A percentile compares a stretch with the other conserved stretches of the same genome.
These are phyloP conservation scores for Diaporthe citrichinensis DNA, from an alignment of 2,329 filamentous ascomycete genomes.

Conservation along the genomic window DNA sequence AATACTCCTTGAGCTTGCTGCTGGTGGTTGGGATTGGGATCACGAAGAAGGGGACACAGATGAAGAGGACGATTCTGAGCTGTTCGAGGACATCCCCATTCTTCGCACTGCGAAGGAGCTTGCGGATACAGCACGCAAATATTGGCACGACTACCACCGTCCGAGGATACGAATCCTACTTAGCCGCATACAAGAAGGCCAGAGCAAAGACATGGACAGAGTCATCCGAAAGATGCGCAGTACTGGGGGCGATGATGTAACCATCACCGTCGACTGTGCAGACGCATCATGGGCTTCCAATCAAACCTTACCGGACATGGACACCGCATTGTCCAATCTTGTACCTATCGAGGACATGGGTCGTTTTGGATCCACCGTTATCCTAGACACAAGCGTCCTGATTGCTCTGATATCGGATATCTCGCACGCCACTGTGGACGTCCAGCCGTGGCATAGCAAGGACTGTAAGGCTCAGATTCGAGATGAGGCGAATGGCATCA, in stretches of 20 bases:
- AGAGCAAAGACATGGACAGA: slow-evolving; percentile 46
- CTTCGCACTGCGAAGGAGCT: slow-evolving; percentile 47
- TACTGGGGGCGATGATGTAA: slow-evolving; percentile 44
- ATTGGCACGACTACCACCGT: slow-evolving; percentile 46
- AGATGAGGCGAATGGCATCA: slow-evolving; percentile 72
- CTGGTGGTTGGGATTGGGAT: slow-evolving; percentile 49
- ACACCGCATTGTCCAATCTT: slow-evolving; percentile 45
- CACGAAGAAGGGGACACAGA: slow-evolving; percentile 36
- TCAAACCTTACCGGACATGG: slow-evolving; percentile 41
- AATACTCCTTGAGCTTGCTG: slow-evolving; percentile 51
- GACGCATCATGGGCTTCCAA: slow-evolving; percentile 45
- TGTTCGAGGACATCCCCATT: slow-evolving; percentile 45
- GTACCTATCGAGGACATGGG: slow-evolving; percentile 43
- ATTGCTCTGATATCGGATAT: slow-evolving; percentile 82
- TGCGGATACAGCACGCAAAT: slow-evolving; percentile 48
- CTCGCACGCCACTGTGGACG: slow-evolving; percentile 65
- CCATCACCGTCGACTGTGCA: slow-evolving; percentile 47
- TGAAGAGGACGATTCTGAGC: slow-evolving; percentile 37
- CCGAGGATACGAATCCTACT: slow-evolving; percentile 48
- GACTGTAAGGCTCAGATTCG: slow-evolving; percentile 76
- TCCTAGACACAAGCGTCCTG: slow-evolving; percentile 79
- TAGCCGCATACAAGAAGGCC: slow-evolving; percentile 47
- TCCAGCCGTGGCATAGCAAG: slow-evolving; percentile 62
- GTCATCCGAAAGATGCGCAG: slow-evolving; percentile 44
- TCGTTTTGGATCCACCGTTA: slow-evolving; percentile 56